Evolutionary conservation across 2,329 filamentous ascomycete species (phyloP).

Genomic region (Aspergillus transmontanensis): DNA sequence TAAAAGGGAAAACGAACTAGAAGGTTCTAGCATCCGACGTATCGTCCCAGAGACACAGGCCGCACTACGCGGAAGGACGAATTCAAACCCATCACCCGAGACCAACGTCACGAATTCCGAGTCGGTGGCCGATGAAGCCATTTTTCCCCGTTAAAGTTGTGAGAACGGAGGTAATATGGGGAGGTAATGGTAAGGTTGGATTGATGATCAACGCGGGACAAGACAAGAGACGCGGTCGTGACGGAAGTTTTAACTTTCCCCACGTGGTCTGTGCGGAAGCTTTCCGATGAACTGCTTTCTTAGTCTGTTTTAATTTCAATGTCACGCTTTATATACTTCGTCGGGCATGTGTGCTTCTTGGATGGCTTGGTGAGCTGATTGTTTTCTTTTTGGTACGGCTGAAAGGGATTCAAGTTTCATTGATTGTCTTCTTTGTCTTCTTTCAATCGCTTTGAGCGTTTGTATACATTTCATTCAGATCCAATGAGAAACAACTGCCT

Average conservation of each 20-base stretch:
- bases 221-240: neutral
- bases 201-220: neutral
- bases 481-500: neutral
- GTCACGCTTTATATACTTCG: neutral
- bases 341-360: neutral
- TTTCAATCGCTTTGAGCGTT: neutral
- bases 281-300: conserved; percentile 10
- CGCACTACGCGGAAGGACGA: conserved; percentile 62
- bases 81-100: conserved; percentile 66
- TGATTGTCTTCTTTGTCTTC: neutral
- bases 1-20: conserved; percentile 23
- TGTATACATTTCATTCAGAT: neutral
- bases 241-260: neutral
- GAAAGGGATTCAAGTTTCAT: neutral
- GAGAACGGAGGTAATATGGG: neutral
- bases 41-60: conserved; percentile 65
- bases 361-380: neutral
- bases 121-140: conserved; percentile 19
- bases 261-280: conserved; percentile 35
- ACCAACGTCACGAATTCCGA: conserved; percentile 65
- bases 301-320: conserved; percentile 2
- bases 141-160: conserved; percentile 4
- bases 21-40: conserved; percentile 64
- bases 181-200: neutral
- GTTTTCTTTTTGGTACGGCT: neutral